A percentile compares a stretch with the other conserved stretches of the same genome.
Evolutionary conservation across 495 filamentous ascomycete genomes (phyloP).

Genomic region (Tuber magnatum): DNA sequence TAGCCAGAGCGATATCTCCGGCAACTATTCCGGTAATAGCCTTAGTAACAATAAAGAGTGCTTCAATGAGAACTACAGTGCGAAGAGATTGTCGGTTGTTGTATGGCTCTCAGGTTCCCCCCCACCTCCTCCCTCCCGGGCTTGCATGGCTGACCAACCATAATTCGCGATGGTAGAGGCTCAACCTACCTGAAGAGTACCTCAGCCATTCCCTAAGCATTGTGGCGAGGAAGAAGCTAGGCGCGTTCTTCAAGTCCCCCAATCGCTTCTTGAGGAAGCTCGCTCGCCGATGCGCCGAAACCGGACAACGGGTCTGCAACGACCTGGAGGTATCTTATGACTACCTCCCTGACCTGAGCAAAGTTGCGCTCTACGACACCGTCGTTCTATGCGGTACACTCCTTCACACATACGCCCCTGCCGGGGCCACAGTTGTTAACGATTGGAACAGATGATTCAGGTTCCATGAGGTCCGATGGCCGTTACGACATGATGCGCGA

Average conservation of each 20-base stretch:
- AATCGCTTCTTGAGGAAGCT: background rate
- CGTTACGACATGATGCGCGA: constrained; percentile 1
- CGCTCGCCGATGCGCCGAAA: background rate
- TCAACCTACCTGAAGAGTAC: background rate
- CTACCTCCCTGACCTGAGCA: constrained; percentile 7
- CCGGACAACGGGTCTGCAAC: background rate
- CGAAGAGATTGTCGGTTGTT: background rate
- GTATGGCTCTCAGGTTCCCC: background rate
- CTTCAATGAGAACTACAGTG: background rate
- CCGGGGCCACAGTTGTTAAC: background rate
- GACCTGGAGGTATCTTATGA: background rate
- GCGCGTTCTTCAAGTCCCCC: background rate
- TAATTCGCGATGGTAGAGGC: background rate
- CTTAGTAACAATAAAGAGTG: background rate
- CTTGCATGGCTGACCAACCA: background rate
- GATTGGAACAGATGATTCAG: constrained; percentile 24
- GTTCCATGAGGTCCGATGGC: constrained; percentile 12
- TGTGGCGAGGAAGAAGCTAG: background rate
- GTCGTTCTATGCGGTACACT: constrained; percentile 29
- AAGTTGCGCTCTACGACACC: constrained; percentile 31
- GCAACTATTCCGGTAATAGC: background rate
- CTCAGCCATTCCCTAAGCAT: background rate
- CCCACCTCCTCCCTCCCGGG: background rate
- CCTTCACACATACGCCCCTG: background rate
- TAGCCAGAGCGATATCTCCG: background rate